phyloP scores from a whole-genome alignment of 2,329 filamentous ascomycete species.

The Didymella exigua region DNA sequence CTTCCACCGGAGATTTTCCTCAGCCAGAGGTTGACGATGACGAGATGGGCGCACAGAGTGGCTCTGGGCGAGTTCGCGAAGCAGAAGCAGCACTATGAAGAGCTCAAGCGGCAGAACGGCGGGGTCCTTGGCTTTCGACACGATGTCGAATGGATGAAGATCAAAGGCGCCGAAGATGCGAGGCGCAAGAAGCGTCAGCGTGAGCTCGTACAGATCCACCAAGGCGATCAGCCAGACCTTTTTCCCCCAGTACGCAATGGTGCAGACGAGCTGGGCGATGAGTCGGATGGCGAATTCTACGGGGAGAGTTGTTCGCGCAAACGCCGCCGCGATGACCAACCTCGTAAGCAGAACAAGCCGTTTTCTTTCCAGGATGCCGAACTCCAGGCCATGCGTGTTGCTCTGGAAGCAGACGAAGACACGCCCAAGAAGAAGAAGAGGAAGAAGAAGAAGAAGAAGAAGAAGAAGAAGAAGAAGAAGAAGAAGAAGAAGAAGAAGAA shows the following conservation, averaged over 20 bases:
- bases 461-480: too few relatives aligned
- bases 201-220: constrained; percentile 17
- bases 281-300: constrained; percentile 11
- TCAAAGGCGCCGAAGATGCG: constrained; percentile 28
- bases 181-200: constrained; percentile 24
- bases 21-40: constrained; percentile 7
- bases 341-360: constrained; percentile 17
- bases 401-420: constrained; percentile 32
- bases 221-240: constrained; percentile 16
- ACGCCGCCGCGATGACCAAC: constrained; percentile 20
- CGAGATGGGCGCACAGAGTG: constrained; percentile 15
- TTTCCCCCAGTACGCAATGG: constrained; percentile 15
- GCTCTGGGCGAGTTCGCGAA: constrained; percentile 24
- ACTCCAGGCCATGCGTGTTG: constrained; percentile 37
- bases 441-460: too few relatives aligned
- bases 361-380: constrained; percentile 37
- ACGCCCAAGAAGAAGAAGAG: constrained; percentile 33
- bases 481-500: too few relatives aligned
- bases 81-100: constrained; percentile 30
- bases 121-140: constrained; percentile 30
- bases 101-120: constrained; percentile 18
- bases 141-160: constrained; percentile 39
- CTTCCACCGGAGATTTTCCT: not conserved
- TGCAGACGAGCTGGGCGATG: constrained; percentile 11
- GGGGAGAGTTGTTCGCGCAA: constrained; percentile 19